phyloP scores from a whole-genome alignment of 305 asterid species.

The Plantago coronopus region DNA sequence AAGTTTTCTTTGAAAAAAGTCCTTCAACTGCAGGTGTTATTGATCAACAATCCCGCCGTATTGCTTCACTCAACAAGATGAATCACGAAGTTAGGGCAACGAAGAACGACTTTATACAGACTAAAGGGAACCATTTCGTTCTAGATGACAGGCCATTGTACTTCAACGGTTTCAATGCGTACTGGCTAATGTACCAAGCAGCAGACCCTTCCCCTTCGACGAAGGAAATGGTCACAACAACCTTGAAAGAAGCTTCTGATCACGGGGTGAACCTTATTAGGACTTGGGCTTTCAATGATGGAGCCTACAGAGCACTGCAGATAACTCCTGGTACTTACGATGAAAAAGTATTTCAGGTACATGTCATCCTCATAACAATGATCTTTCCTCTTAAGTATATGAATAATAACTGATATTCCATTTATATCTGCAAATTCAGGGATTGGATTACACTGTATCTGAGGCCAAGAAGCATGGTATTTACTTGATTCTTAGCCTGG shows the following conservation, averaged over 20 bases:
- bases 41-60: constrained; percentile 7
- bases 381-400: no score
- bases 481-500: constrained; percentile 10
- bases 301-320: constrained; percentile 5
- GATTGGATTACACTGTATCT: not conserved
- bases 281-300: constrained; percentile 12
- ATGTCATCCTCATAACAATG: not conserved
- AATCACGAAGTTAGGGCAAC: no score
- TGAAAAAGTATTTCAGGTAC: constrained; percentile 4
- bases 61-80: constrained; percentile 1
- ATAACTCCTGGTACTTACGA: not conserved
- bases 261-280: constrained; percentile 5
- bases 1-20: not conserved
- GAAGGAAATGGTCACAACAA: not conserved
- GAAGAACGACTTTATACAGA: not conserved
- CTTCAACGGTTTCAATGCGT: constrained; percentile 10
- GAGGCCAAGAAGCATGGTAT: constrained; percentile 5
- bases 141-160: constrained; percentile 8
- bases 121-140: not conserved
- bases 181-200: constrained; percentile 10
- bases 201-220: constrained; percentile 5
- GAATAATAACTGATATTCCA: no score
- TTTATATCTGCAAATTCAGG: not conserved
- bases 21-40: constrained; percentile 10
- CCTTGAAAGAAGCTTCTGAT: constrained; percentile 8